phyloP scores from a whole-genome alignment of 2,329 filamentous ascomycete genomes.

The Ophiostoma pallidulum region DNA sequence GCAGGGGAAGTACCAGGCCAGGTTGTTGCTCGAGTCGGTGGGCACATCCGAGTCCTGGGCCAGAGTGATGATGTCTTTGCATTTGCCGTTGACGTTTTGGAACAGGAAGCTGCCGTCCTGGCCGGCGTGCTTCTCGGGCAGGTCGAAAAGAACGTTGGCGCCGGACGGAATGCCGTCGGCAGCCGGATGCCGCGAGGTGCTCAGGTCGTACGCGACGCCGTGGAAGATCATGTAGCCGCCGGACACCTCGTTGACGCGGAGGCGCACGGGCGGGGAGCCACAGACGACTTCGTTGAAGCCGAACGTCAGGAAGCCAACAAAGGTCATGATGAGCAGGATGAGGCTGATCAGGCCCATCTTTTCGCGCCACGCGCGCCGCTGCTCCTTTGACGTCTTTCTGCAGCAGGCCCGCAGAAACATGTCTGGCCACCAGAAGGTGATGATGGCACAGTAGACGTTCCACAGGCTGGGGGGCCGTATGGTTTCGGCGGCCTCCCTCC shows the following conservation, averaged over 20 bases:
- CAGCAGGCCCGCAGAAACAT: slow-evolving; percentile 79
- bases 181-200: slow-evolving; percentile 64
- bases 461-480: slow-evolving; percentile 77
- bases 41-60: slow-evolving; percentile 67
- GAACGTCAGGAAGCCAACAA: slow-evolving; percentile 93
- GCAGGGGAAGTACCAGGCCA: slow-evolving; percentile 98
- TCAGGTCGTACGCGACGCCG: slow-evolving; percentile 78
- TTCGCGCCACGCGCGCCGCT: slow-evolving; percentile 90
- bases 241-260: slow-evolving; percentile 75
- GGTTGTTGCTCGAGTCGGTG: slow-evolving; percentile 57
- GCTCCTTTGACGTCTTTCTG: slow-evolving; percentile 73
- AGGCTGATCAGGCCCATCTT: slow-evolving; percentile 96
- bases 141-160: slow-evolving; percentile 77
- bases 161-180: slow-evolving; percentile 65
- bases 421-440: slow-evolving; percentile 92
- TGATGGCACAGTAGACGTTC: slow-evolving; percentile 87
- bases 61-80: slow-evolving; percentile 78
- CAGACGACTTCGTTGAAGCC: slow-evolving; percentile 90
- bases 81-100: slow-evolving; percentile 95
- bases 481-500: slow-evolving; percentile 44
- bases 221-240: slow-evolving; percentile 92
- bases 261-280: slow-evolving; percentile 56
- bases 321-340: slow-evolving; percentile 75
- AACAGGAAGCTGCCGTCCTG: slow-evolving; percentile 94
- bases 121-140: slow-evolving; percentile 74